Conservation (phyloP, 352 stramenopile genomes). For the Pythium utonaiense region DNA sequence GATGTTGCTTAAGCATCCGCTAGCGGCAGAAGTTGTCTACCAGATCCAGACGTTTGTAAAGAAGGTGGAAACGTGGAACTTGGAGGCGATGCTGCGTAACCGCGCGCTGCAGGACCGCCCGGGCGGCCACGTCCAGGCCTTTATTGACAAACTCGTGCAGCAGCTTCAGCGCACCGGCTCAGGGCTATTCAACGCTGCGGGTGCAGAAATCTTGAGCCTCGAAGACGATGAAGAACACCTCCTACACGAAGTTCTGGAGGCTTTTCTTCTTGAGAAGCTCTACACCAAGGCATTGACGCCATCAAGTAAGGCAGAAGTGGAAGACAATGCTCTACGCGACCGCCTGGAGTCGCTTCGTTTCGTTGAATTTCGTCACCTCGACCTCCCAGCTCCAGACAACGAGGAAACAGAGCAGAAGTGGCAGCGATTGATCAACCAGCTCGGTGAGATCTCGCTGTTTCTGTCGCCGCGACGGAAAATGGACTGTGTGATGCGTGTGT, state of each 20-base stretch:
- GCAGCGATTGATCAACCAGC: constrained; percentile 37
- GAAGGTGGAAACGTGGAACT: constrained; percentile 50
- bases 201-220: constrained; percentile 9
- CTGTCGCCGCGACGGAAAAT: constrained; percentile 84
- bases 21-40: constrained; percentile 69
- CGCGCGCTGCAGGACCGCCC: constrained; percentile 36
- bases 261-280: constrained; percentile 90
- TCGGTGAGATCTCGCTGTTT: constrained; percentile 44
- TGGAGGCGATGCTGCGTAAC: constrained; percentile 43
- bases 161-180: constrained; percentile 36
- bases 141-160: constrained; percentile 57
- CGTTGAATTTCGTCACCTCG: constrained; percentile 80
- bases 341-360: constrained; percentile 77
- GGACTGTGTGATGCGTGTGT: constrained; percentile 71
- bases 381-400: constrained; percentile 50
- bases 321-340: constrained; percentile 60
- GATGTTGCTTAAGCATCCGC: constrained; percentile 49
- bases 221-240: constrained; percentile 43
- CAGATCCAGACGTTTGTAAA: constrained; percentile 78
- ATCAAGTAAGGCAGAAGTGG: constrained; percentile 27
- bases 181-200: background rate
- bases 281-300: constrained; percentile 66
- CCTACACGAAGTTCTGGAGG: constrained; percentile 75
- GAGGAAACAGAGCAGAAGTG: constrained; percentile 38
- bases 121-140: constrained; percentile 55